Evolutionary conservation across 805 yeast species (phyloP).

Genomic region (Henningerozyma blattae): DNA sequence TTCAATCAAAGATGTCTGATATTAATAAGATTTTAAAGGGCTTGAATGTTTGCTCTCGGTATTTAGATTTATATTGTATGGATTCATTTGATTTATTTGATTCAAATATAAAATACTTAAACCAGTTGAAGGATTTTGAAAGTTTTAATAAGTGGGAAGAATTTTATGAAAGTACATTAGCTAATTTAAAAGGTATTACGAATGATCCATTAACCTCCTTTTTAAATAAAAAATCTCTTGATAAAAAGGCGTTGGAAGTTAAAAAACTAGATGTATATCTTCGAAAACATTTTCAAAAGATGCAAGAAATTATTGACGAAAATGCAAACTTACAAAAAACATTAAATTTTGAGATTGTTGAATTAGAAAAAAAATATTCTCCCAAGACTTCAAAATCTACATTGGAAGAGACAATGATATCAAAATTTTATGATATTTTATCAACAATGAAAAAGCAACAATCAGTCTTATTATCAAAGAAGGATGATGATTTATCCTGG

Average conservation of each 20-base stretch:
- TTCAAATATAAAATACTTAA: conserved; percentile 26
- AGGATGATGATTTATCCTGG: conserved; percentile 5
- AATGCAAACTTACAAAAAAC: conserved; percentile 6
- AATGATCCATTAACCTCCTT: conserved; percentile 9
- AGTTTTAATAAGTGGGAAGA: conserved; percentile 31
- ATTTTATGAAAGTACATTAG: conserved; percentile 17
- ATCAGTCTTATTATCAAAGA: conserved; percentile 10
- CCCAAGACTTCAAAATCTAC: conserved; percentile 10
- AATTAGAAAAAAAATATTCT: conserved; percentile 4
- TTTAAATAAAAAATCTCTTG: conserved; percentile 6
- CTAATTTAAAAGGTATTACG: conserved; percentile 4
- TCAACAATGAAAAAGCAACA: conserved; percentile 8
- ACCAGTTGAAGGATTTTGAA: conserved; percentile 31
- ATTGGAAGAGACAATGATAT: conserved; percentile 15
- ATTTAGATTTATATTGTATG: conserved; percentile 34
- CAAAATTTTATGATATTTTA: conserved; percentile 16
- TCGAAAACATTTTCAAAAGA: conserved; percentile 8
- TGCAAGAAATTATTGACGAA: conserved; percentile 10
- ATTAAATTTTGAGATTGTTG: conserved; percentile 4
- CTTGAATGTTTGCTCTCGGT: conserved; percentile 36
- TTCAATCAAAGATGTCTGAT: conserved; percentile 22
- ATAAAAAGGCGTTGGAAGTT: conserved; percentile 2
- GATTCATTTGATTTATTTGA: conserved; percentile 38
- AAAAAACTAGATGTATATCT: conserved; percentile 7
- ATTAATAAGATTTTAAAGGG: conserved; percentile 34